These are phyloP conservation scores for Diaporthe velutina DNA, from an alignment of 2,329 filamentous ascomycete genomes.

Conservation along the genomic window DNA sequence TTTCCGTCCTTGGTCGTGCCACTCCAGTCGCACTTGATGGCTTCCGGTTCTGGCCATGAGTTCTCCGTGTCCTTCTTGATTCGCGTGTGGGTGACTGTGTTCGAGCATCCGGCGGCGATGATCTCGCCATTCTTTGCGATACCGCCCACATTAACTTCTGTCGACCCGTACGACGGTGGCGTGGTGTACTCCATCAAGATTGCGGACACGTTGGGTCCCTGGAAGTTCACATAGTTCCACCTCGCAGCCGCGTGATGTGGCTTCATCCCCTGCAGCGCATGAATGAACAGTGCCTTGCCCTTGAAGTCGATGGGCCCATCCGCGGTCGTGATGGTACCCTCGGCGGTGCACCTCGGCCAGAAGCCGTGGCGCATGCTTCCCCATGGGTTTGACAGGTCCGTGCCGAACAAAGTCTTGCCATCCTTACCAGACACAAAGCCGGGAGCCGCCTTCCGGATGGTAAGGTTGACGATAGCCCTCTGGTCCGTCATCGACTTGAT, in stretches of 20 bases:
- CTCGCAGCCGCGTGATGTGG: conserved; percentile 92
- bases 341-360: conserved; percentile 88
- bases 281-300: conserved; percentile 83
- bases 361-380: conserved; percentile 92
- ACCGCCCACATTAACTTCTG: conserved; percentile 84
- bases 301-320: conserved; percentile 85
- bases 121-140: conserved; percentile 87
- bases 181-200: conserved; percentile 97
- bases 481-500: conserved; percentile 93
- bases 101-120: conserved; percentile 76
- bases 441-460: conserved; percentile 79
- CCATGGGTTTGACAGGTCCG: conserved; percentile 89
- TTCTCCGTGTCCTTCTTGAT: conserved; percentile 80
- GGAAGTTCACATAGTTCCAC: conserved; percentile 96
- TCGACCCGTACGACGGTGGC: conserved; percentile 90
- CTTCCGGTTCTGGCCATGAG: conserved; percentile 89
- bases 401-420: conserved; percentile 87
- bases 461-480: conserved; percentile 86
- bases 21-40: conserved; percentile 81
- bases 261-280: conserved; percentile 98
- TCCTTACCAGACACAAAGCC: conserved; percentile 89
- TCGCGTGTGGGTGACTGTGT: conserved; percentile 77
- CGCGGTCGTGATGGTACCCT: conserved; percentile 87
- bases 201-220: conserved; percentile 87
- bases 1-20: conserved; percentile 84